Evolutionary conservation across 805 yeast species (phyloP).

Genomic region (Sugiyamaella valdiviana): DNA sequence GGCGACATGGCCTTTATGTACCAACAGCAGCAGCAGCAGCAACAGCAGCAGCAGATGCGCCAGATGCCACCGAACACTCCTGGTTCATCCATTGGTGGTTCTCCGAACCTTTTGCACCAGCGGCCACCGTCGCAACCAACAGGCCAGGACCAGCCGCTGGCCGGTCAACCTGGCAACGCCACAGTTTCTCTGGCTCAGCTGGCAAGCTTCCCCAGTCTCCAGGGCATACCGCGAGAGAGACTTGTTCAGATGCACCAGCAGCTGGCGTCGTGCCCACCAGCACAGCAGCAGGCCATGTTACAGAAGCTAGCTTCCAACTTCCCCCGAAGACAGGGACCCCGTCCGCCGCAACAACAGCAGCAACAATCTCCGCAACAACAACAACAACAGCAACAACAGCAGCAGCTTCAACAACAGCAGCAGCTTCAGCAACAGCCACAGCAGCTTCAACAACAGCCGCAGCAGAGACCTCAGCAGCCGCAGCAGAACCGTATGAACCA

Average conservation of each 20-base stretch:
- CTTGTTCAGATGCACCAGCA: slow-evolving; percentile 18
- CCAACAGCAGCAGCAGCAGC: slow-evolving; percentile 24
- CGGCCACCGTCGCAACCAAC: slow-evolving; percentile 4
- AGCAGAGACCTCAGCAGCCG: slow-evolving; percentile 3
- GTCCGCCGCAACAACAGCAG: slow-evolving; percentile 7
- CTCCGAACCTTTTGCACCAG: slow-evolving; percentile 16
- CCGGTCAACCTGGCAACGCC: slow-evolving; percentile 4
- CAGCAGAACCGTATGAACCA: not conserved
- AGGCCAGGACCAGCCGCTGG: slow-evolving; percentile 12
- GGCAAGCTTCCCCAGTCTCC: not conserved
- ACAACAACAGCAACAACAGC: slow-evolving; percentile 2
- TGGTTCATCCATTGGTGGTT: slow-evolving; percentile 4
- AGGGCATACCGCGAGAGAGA: slow-evolving; percentile 13
- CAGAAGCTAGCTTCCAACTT: slow-evolving; percentile 9
- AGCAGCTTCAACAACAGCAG: slow-evolving; percentile 11
- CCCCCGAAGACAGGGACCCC: slow-evolving; percentile 9
- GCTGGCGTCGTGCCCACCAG: slow-evolving; percentile 14
- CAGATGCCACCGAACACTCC: slow-evolving; percentile 24
- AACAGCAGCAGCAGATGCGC: slow-evolving; percentile 31
- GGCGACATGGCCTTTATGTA: slow-evolving; percentile 15
- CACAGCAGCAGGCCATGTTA: slow-evolving; percentile 21
- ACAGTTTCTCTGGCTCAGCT: slow-evolving; percentile 6
- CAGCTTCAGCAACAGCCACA: slow-evolving; percentile 21
- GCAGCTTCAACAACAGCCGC: slow-evolving; percentile 7
- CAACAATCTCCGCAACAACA: slow-evolving; percentile 7